Base-by-base conservation (phyloP, 768 basidiomycete genomes). In the Naganishia randhawae region DNA sequence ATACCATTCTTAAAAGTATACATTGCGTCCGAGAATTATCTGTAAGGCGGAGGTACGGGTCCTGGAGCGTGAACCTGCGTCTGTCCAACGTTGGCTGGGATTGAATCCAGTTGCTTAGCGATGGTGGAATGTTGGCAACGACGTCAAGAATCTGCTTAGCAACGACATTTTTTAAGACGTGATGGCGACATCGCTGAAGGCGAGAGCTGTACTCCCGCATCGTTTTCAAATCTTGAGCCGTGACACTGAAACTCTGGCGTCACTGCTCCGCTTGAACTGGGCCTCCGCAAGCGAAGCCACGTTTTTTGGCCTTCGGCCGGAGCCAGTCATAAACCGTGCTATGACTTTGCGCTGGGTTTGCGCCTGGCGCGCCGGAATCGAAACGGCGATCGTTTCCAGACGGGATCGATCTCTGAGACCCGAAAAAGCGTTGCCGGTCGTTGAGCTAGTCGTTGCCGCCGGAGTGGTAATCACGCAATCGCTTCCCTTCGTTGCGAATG, bases 171-270 rank as follows among this genome's bases (percentile, higher is more conserved):
- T 29, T 37, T 61, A 39, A 22, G 29, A 61, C 37, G 39, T 39
- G 57, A 61, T 61, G 57, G 57, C 57, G 57, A 61, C 57, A 61
- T 61, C 39, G 57, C 22, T 14, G 41, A 39, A 39, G 39, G 57
- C 57, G 57, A 61, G 57, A 32, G 53, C 57, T 42, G 37, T 33
- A 61, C 1, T 25, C 5, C 2, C 7, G 22, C 54, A 3, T 16
- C 57, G 29, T 41, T 61, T 61, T 61, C 57, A 61, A 39, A 61
- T 61, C n/a, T 41, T 29, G 31, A n/a, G 54, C 51, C 14, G 39
- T 25, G 39, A 42, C 39, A 3, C 8, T 7, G 10, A 61, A 25
- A 17, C 22, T 33, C 11, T 33, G 22, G 35, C 57, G 57, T 61
- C 57, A 61, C 41, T 48, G 14, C 45, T 48, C n/a, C 45, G 45